phyloP scores from a whole-genome alignment of 73 alveolate genomes.

The Strombidium stylifer region DNA sequence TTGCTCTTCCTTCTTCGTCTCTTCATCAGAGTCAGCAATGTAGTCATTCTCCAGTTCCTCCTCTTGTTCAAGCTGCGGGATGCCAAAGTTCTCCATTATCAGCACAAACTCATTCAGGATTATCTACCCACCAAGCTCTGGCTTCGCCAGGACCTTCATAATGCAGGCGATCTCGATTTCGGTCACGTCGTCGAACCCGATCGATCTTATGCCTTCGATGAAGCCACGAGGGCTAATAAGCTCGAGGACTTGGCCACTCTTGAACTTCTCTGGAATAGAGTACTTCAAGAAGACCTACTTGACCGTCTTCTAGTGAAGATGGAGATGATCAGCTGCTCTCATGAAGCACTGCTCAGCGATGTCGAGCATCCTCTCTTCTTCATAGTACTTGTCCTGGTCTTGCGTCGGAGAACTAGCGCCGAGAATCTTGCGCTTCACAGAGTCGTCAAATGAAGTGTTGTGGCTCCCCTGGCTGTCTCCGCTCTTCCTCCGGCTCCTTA shows the following conservation, averaged over 20 bases:
- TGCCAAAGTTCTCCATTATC: constrained; percentile 64
- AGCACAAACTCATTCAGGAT: constrained; percentile 52
- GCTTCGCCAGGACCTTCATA: constrained; percentile 64
- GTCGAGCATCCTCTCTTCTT: constrained; percentile 61
- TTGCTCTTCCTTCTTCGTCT: constrained; percentile 6
- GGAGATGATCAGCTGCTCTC: constrained; percentile 47
- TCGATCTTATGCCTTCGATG: constrained; percentile 37
- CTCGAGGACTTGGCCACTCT: constrained; percentile 45
- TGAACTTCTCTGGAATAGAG: constrained; percentile 27
- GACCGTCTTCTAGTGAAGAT: constrained; percentile 26
- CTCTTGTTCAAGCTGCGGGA: constrained; percentile 25
- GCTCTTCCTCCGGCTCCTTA: too few species aligned
- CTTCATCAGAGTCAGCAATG: constrained; percentile 11
- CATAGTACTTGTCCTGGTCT: constrained; percentile 27
- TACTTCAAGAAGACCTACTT: constrained; percentile 30
- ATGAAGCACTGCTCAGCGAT: constrained; percentile 67
- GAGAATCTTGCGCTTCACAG: too few species aligned
- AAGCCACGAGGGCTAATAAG: constrained; percentile 43
- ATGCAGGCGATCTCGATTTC: constrained; percentile 62
- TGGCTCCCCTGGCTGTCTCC: too few species aligned
- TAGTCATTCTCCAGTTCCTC: not conserved
- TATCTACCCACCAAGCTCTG: constrained; percentile 53
- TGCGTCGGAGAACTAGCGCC: too few species aligned
- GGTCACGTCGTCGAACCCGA: constrained; percentile 42
- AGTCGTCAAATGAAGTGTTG: too few species aligned